A percentile compares a stretch with the other conserved stretches of the same genome.
phyloP scores from a whole-genome alignment of 2,329 filamentous ascomycete species.

The Microcyclospora tardicrescens region DNA sequence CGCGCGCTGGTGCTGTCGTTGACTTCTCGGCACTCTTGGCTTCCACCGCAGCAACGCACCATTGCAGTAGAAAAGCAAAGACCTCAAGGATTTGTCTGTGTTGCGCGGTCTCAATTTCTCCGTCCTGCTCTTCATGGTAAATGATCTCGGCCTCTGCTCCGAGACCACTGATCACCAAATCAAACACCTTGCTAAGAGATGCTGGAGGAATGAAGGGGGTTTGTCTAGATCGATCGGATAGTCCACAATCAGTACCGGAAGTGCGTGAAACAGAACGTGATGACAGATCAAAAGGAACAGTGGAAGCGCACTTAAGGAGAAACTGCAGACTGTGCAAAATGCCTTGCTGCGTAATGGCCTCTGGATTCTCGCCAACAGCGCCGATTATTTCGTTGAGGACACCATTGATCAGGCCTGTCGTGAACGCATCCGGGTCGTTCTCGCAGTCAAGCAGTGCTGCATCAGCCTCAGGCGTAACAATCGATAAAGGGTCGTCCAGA shows the following conservation, averaged over 20 bases:
- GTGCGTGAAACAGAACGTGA: conserved; percentile 13
- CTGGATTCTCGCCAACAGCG: conserved; percentile 79
- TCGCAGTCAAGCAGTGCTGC: conserved; percentile 78
- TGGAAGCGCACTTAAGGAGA: conserved; percentile 79
- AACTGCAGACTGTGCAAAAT: conserved; percentile 91
- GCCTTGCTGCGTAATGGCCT: conserved; percentile 65
- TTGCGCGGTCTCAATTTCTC: conserved; percentile 47
- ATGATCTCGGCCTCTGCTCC: conserved; percentile 68
- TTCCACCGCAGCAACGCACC: conserved; percentile 90
- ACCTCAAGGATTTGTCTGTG: conserved; percentile 90
- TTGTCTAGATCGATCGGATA: conserved; percentile 57
- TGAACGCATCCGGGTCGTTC: conserved; percentile 74
- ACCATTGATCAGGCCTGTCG: conserved; percentile 64
- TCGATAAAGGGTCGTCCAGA: conserved; percentile 76
- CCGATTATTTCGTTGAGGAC: conserved; percentile 88
- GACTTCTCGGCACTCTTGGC: conserved; percentile 78
- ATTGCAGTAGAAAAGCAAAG: conserved; percentile 87
- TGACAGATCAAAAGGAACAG: conserved; percentile 28
- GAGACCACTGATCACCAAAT: conserved; percentile 68
- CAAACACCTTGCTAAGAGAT: conserved; percentile 78
- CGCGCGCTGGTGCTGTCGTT: conserved; percentile 54
- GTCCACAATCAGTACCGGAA: conserved; percentile 46
- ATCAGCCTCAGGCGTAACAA: conserved; percentile 78
- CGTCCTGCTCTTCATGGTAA: conserved; percentile 80
- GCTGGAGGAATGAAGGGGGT: conserved; percentile 66